Percentiles rank a stretch among this genome's conserved stretches.
These are phyloP conservation scores for Metroxylon sagu DNA, from an alignment of 176 grass and related monocot genomes.

Conservation along the genomic window DNA sequence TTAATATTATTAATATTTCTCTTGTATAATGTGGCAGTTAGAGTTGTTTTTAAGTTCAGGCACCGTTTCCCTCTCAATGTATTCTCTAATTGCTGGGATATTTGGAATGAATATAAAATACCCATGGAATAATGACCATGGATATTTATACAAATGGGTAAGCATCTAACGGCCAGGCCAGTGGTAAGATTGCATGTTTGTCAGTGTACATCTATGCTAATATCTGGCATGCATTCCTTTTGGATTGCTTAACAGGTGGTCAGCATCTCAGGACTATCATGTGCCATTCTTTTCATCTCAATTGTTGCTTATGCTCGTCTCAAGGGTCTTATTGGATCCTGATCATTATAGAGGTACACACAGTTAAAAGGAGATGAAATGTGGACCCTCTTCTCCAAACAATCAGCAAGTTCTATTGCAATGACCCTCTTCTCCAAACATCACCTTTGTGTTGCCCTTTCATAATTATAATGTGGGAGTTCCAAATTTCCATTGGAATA, in stretches of 20 bases:
- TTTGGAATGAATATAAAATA: constrained; percentile 99
- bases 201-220: background rate
- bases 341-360: background rate
- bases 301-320: constrained; percentile 92
- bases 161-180: constrained; percentile 7
- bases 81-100: constrained; percentile 80
- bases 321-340: constrained; percentile 98
- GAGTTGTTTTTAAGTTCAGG: constrained; percentile 98
- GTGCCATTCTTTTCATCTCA: constrained; percentile 44
- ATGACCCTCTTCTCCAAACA: too few relatives aligned
- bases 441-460: too few relatives aligned
- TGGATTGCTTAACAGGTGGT: constrained; percentile 44
- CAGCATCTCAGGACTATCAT: constrained; percentile 52
- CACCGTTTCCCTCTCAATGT: constrained; percentile 67
- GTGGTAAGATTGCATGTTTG: background rate
- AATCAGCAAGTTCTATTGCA: too few relatives aligned
- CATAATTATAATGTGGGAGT: too few relatives aligned
- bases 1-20: too few relatives aligned
- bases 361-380: background rate
- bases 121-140: constrained; percentile 71
- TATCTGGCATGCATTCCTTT: too few relatives aligned
- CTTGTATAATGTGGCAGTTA: constrained; percentile 35
- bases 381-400: too few relatives aligned
- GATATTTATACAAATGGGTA: constrained; percentile 92
- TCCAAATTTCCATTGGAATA: too few relatives aligned